These are phyloP conservation scores for Hamigera avellanea DNA, from an alignment of 495 filamentous ascomycete genomes.

Conservation along the genomic window DNA sequence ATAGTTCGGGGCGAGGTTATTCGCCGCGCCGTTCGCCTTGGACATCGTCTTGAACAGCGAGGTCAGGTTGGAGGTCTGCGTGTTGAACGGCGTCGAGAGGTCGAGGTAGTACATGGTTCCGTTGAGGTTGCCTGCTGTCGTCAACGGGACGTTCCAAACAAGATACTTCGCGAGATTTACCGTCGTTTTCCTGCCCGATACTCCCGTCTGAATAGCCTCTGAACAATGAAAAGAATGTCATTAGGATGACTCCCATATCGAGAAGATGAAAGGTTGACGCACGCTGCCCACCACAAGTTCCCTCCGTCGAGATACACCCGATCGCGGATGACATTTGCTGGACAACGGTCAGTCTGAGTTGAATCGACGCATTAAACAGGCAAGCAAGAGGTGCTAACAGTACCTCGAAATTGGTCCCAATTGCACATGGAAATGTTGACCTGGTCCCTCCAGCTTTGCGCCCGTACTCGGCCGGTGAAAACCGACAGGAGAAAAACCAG, in stretches of 20 bases:
- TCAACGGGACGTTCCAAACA: too few relatives aligned
- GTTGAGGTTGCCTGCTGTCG: slow-evolving; percentile 20
- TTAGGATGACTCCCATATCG: neutral
- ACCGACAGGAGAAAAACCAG: slow-evolving; percentile 16
- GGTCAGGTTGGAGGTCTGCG: slow-evolving; percentile 37
- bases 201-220: slow-evolving; percentile 16
- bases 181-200: slow-evolving; percentile 3
- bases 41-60: slow-evolving; percentile 33
- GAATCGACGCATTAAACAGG: too few relatives aligned
- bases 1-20: slow-evolving; percentile 48
- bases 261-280: neutral
- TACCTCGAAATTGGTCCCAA: slow-evolving; percentile 44
- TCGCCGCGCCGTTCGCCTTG: slow-evolving; percentile 32
- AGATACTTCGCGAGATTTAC: too few relatives aligned
- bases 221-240: neutral
- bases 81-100: slow-evolving; percentile 47
- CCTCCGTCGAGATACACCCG: slow-evolving; percentile 63
- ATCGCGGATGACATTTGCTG: slow-evolving; percentile 52
- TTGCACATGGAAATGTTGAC: slow-evolving; percentile 45
- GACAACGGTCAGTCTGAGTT: too few relatives aligned
- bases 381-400: neutral
- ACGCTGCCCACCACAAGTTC: slow-evolving; percentile 32
- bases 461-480: slow-evolving; percentile 4
- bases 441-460: slow-evolving; percentile 13
- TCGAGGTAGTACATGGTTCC: slow-evolving; percentile 43